These are phyloP conservation scores for Auricularia cornea DNA, from an alignment of 768 basidiomycete genomes.

Conservation along the genomic window DNA sequence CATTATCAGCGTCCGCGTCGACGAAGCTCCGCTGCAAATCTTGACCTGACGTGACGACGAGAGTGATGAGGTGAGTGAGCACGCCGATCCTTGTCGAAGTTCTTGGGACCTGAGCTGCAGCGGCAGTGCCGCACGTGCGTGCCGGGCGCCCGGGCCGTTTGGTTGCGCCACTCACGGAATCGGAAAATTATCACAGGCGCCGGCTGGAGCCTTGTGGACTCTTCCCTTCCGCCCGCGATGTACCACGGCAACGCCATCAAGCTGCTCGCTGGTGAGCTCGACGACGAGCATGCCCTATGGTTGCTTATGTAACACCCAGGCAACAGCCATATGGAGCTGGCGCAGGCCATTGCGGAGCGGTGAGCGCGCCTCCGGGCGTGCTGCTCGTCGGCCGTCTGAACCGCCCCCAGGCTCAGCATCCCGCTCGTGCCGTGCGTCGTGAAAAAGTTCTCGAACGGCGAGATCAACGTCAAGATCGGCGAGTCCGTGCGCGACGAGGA, in stretches of 20 bases:
- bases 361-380: constrained; percentile 54
- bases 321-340: constrained; percentile 97
- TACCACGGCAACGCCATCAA: constrained; percentile 22
- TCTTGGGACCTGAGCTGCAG: background rate
- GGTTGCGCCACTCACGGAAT: background rate
- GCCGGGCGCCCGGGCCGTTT: background rate
- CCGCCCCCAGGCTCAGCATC: constrained; percentile 68
- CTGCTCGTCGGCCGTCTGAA: constrained; percentile 17
- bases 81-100: background rate
- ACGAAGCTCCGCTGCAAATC: no score
- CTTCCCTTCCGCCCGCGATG: constrained; percentile 6
- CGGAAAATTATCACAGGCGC: background rate
- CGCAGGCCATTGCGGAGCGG: constrained; percentile 92
- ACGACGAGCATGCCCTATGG: background rate
- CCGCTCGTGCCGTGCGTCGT: constrained; percentile 79
- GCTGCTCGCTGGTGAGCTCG: constrained; percentile 14
- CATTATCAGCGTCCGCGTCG: no score
- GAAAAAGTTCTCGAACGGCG: constrained; percentile 89
- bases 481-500: constrained; percentile 97
- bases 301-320: constrained; percentile 37
- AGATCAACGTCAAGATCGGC: constrained; percentile 89
- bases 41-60: background rate
- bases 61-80: background rate
- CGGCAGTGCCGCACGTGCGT: background rate
- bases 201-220: background rate